Conservation (phyloP, 192 early-diverging fungal species). For the Mortierella hygrophila region DNA sequence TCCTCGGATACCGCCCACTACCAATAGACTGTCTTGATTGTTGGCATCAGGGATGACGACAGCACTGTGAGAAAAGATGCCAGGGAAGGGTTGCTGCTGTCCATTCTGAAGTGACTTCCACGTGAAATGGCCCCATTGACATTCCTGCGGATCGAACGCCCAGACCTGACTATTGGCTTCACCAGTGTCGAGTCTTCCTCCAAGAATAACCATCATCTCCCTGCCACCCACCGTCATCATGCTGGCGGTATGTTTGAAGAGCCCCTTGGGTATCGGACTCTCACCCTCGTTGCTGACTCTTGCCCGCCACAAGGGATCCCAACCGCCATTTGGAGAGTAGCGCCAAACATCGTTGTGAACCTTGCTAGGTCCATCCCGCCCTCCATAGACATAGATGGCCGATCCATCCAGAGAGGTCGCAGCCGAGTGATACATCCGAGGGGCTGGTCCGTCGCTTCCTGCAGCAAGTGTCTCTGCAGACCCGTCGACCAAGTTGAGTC, state of each 20-base stretch:
- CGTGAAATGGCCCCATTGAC: slow-evolving; percentile 31
- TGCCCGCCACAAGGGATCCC: slow-evolving; percentile 37
- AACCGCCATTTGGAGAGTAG: slow-evolving; percentile 20
- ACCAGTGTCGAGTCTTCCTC: slow-evolving; percentile 30
- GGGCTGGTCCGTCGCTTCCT: slow-evolving; percentile 29
- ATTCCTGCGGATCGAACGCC: slow-evolving; percentile 43
- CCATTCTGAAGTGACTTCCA: not conserved
- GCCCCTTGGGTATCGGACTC: slow-evolving; percentile 14
- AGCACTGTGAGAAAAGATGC: slow-evolving; percentile 36
- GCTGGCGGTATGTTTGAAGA: slow-evolving; percentile 50
- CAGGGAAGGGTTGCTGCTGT: not conserved
- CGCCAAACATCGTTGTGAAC: slow-evolving; percentile 53
- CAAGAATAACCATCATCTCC: slow-evolving; percentile 51
- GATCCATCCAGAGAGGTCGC: slow-evolving; percentile 25
- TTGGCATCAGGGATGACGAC: slow-evolving; percentile 25
- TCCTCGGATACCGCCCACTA: slow-evolving; percentile 46
- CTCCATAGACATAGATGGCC: slow-evolving; percentile 40
- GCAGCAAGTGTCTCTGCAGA: not conserved
- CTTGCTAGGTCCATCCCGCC: slow-evolving; percentile 46
- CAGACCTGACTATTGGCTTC: slow-evolving; percentile 28
- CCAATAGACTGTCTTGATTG: slow-evolving; percentile 9
- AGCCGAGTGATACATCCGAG: slow-evolving; percentile 49
- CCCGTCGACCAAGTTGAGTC: slow-evolving; percentile 21
- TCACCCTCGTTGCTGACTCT: slow-evolving; percentile 19
- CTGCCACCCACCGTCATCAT: slow-evolving; percentile 39